Evolutionary conservation across 225 moss, liverwort and hornwort genomes (phyloP).

Genomic region (Thuidium tamariscinum): DNA sequence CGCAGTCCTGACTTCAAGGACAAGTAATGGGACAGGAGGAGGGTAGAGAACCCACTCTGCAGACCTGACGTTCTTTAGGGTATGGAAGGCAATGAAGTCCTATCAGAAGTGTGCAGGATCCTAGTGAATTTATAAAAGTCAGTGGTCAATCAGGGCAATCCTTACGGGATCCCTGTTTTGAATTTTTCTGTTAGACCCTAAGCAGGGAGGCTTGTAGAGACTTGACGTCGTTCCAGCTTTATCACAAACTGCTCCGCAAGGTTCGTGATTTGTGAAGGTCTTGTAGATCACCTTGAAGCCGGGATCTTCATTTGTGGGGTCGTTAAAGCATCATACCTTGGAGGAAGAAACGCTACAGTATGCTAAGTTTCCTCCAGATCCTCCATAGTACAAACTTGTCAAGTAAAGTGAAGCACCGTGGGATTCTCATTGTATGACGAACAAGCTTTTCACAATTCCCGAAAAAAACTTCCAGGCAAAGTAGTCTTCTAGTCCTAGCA

Average conservation of each 20-base stretch:
- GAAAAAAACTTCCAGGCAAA: background rate
- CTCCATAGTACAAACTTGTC: background rate
- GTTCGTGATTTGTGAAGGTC: background rate
- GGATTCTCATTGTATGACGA: background rate
- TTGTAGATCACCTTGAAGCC: background rate
- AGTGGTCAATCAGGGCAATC: background rate
- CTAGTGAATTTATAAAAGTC: background rate
- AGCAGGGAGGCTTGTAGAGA: background rate
- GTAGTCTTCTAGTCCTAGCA: background rate
- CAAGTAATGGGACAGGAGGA: slow-evolving; percentile 8
- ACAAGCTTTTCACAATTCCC: background rate
- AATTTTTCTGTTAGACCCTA: background rate
- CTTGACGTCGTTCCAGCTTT: background rate
- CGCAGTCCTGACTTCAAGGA: slow-evolving; percentile 63
- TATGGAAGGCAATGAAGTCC: background rate
- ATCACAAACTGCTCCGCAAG: background rate
- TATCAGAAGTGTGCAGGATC: background rate
- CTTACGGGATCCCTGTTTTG: background rate
- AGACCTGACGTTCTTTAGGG: background rate
- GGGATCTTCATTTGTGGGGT: background rate
- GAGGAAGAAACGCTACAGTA: background rate
- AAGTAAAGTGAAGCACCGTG: background rate
- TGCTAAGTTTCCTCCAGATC: background rate
- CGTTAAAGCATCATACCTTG: background rate
- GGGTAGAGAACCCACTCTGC: background rate